Evolutionary conservation across 768 basidiomycete species (phyloP).

Genomic region (Fistulinella prunicolor): DNA sequence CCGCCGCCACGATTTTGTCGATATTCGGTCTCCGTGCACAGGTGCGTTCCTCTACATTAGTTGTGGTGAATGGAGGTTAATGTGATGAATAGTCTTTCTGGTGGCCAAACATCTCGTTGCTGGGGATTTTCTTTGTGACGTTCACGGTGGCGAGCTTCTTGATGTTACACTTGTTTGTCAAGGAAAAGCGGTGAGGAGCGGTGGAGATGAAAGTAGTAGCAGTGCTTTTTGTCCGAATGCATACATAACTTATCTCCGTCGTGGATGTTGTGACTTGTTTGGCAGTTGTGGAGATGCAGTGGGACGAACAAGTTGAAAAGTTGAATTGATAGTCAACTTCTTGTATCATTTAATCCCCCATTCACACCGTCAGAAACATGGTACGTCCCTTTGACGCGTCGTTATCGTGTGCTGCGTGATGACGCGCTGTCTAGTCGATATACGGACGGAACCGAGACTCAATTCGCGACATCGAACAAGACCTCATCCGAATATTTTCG

Average conservation of each 20-base stretch:
- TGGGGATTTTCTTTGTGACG: conserved; percentile 81
- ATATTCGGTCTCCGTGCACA: conserved; percentile 91
- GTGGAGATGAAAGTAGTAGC: not conserved
- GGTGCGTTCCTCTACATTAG: conserved; percentile 36
- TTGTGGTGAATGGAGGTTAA: conserved; percentile 7
- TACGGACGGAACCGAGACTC: conserved; percentile 68
- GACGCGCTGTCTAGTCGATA: conserved; percentile 23
- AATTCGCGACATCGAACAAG: conserved; percentile 65
- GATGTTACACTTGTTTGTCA: conserved; percentile 84
- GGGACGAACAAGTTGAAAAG: too few species aligned
- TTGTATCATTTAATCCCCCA: conserved; percentile 5
- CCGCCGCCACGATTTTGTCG: conserved; percentile 92
- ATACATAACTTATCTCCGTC: too few species aligned
- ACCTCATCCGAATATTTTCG: conserved; percentile 64
- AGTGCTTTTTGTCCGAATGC: too few species aligned
- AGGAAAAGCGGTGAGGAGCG: conserved; percentile 51
- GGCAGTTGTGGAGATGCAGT: conserved; percentile 15
- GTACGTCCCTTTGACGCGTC: conserved; percentile 21
- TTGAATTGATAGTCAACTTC: conserved; percentile 3
- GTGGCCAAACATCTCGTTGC: conserved; percentile 92
- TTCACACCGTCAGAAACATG: conserved; percentile 12
- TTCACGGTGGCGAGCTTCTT: conserved; percentile 79
- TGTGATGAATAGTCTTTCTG: conserved; percentile 82
- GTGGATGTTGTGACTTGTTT: conserved; percentile 19
- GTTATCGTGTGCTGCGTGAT: not conserved